A percentile compares a stretch with the other conserved stretches of the same genome.
Evolutionary conservation across 768 basidiomycete genomes (phyloP).

Genomic region (Phylloporus arenicola): DNA sequence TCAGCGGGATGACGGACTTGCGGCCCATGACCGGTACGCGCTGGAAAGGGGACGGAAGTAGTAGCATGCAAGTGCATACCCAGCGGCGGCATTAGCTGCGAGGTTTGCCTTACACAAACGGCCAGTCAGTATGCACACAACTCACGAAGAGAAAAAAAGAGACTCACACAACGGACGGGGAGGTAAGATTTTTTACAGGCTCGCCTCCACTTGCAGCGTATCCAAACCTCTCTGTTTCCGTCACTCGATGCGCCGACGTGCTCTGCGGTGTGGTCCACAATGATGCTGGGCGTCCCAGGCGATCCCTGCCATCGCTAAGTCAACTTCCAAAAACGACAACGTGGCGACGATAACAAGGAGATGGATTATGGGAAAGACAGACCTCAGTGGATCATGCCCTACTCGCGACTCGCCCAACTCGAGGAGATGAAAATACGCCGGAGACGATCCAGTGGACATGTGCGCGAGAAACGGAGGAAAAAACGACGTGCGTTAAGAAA

Average conservation of each 20-base stretch:
- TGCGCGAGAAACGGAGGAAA: neutral
- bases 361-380: neutral
- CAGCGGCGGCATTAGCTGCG: neutral
- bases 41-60: neutral
- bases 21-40: neutral
- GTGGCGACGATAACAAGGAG: neutral
- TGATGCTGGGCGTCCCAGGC: neutral
- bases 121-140: neutral
- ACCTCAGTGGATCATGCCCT: conserved; percentile 2
- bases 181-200: neutral
- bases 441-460: conserved; percentile 4
- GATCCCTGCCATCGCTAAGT: conserved; percentile 7
- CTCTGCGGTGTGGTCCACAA: conserved; percentile 1
- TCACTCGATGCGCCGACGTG: neutral
- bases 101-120: neutral
- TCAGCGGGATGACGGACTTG: neutral
- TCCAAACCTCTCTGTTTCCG: conserved; percentile 5
- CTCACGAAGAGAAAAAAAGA: neutral
- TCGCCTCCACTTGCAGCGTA: neutral
- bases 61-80: neutral
- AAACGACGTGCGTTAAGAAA: neutral
- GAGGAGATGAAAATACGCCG: neutral
- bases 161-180: neutral
- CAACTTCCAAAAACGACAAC: neutral
- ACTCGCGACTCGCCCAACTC: neutral